A percentile compares a stretch with the other conserved stretches of the same genome.
Evolutionary conservation across 2,329 filamentous ascomycete species (phyloP).

Genomic region (Davidsoniella neocaledoniae): DNA sequence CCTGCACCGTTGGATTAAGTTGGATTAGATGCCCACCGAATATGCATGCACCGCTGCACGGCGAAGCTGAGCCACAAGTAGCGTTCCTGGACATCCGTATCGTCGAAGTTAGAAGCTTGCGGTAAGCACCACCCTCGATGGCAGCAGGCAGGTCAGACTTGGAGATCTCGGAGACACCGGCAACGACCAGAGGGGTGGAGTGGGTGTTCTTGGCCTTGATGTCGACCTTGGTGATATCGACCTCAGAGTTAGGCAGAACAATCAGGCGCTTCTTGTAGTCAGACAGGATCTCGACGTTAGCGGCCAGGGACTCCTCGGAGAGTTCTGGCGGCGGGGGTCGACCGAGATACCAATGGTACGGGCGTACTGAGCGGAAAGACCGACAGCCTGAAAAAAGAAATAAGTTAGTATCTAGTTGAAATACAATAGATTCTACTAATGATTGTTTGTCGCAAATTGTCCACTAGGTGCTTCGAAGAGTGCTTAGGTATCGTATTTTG

Average conservation of each 20-base stretch:
- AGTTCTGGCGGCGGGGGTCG: constrained; percentile 94
- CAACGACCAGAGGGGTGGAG: constrained; percentile 53
- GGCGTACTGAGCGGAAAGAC: constrained; percentile 85
- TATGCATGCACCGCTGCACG: too few relatives aligned
- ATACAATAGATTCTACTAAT: constrained; percentile 18
- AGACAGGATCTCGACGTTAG: constrained; percentile 95
- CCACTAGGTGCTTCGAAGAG: neutral
- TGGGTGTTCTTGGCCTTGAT: constrained; percentile 32
- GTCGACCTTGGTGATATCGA: constrained; percentile 55
- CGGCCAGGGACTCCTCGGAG: constrained; percentile 81
- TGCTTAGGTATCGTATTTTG: neutral
- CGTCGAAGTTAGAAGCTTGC: constrained; percentile 35
- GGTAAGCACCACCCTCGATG: constrained; percentile 71
- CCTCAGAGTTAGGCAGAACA: constrained; percentile 75
- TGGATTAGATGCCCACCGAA: too few relatives aligned
- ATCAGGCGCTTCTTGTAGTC: constrained; percentile 93
- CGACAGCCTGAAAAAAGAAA: constrained; percentile 56
- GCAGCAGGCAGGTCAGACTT: constrained; percentile 65
- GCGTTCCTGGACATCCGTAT: too few relatives aligned
- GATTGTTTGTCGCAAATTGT: neutral
- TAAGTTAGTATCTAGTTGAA: constrained; percentile 13
- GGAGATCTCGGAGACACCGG: constrained; percentile 57
- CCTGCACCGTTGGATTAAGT: too few relatives aligned
- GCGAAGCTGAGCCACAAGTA: too few relatives aligned
- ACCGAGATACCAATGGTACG: constrained; percentile 94